Percentiles rank a stretch among this genome's conserved stretches.
Conservation (phyloP, 306 rosid species). For the Lathyrus oleraceus region DNA sequence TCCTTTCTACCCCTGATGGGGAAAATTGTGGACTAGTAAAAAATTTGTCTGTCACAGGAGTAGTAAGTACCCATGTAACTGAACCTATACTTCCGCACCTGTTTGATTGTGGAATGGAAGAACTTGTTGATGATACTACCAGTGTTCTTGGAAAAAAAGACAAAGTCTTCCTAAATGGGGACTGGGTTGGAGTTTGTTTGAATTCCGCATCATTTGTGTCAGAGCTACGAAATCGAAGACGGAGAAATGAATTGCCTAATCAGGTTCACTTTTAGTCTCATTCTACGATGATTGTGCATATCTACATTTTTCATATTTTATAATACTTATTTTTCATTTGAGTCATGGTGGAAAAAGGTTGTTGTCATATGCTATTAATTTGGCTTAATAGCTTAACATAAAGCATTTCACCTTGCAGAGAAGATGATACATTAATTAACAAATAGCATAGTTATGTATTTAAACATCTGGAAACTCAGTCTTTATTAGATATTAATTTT, state of each 20-base stretch:
- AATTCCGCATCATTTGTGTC: slow-evolving; percentile 64
- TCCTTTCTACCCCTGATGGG: slow-evolving; percentile 94
- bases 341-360: neutral
- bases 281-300: slow-evolving; percentile 27
- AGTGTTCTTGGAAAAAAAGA: slow-evolving; percentile 56
- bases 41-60: slow-evolving; percentile 80
- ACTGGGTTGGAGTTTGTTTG: slow-evolving; percentile 86
- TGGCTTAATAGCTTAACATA: slow-evolving; percentile 2
- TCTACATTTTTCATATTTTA: slow-evolving; percentile 21
- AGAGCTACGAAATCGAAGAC: slow-evolving; percentile 59
- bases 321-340: slow-evolving; percentile 22
- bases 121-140: slow-evolving; percentile 63
- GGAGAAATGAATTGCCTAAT: slow-evolving; percentile 57
- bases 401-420: slow-evolving; percentile 9
- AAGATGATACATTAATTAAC: neutral
- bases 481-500: slow-evolving; percentile 5
- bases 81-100: slow-evolving; percentile 52
- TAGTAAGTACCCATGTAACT: slow-evolving; percentile 59
- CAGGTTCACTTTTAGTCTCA: slow-evolving; percentile 59
- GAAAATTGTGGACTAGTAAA: slow-evolving; percentile 99
- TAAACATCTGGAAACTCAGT: neutral
- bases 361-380: slow-evolving; percentile 13
- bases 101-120: slow-evolving; percentile 72
- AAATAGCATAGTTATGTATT: slow-evolving; percentile 11
- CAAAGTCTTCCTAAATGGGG: slow-evolving; percentile 82